Percentiles rank a stretch among this genome's conserved stretches.
These are phyloP conservation scores for Antarctomyces pellizariae DNA, from an alignment of 495 filamentous ascomycete species.

Conservation along the genomic window DNA sequence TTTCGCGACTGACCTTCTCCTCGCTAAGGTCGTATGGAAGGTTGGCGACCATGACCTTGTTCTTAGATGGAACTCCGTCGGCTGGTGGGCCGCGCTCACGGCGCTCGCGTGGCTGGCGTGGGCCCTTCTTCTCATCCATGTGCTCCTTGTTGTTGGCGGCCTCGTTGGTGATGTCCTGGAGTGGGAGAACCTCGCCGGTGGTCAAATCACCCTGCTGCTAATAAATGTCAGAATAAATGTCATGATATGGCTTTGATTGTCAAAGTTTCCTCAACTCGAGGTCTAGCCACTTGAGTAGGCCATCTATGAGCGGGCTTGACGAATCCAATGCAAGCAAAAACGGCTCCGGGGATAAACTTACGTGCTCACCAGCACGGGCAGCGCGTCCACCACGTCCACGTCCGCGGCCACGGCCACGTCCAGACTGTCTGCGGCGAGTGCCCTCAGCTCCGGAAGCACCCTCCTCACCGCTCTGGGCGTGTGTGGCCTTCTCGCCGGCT, in stretches of 20 bases:
- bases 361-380: slow-evolving; percentile 50
- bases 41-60: slow-evolving; percentile 99
- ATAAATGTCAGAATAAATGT: too few species aligned
- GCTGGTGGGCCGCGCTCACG: slow-evolving; percentile 85
- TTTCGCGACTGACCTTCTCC: slow-evolving; percentile 48
- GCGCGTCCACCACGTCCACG: slow-evolving; percentile 55
- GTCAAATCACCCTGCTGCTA: not conserved
- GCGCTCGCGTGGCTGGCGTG: slow-evolving; percentile 27
- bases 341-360: slow-evolving; percentile 29
- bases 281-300: too few species aligned
- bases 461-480: slow-evolving; percentile 38
- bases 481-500: slow-evolving; percentile 50
- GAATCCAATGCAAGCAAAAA: too few species aligned
- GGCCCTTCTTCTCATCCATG: slow-evolving; percentile 22
- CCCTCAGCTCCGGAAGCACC: slow-evolving; percentile 46
- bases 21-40: slow-evolving; percentile 93
- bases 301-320: too few species aligned
- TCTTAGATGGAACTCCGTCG: slow-evolving; percentile 95
- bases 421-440: slow-evolving; percentile 55
- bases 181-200: slow-evolving; percentile 22
- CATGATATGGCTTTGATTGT: slow-evolving; percentile 28
- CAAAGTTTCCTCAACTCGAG: too few species aligned
- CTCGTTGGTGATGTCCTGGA: slow-evolving; percentile 31
- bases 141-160: slow-evolving; percentile 16
- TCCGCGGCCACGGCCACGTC: slow-evolving; percentile 41